Base-by-base conservation (phyloP, 306 rosid species). In the Sindora glabra region DNA sequence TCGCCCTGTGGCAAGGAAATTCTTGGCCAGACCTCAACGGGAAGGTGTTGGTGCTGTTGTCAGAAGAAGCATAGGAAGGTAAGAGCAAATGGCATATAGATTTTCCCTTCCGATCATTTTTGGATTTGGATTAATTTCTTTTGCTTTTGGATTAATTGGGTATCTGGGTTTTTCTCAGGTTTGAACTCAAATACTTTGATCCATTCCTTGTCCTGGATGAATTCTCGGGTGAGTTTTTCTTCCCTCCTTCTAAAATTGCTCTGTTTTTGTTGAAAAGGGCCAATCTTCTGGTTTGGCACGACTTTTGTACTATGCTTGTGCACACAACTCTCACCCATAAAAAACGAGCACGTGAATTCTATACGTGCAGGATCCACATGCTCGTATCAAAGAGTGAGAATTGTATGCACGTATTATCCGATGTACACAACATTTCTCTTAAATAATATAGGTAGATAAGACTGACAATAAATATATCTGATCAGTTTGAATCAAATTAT, bases 61-160 rank as follows among this genome's bases (percentile, higher is more conserved):
- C 59, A 78, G 99, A 68, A 86, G 99, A 72, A 92, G 99, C 86
- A 89, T 92, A 47, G 99, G 99, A 65, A 46, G 99, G 99, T 86
- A 72, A 48, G 55, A 27, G 10, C 17, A 17, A 10, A 40, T 45
- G 55, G 5, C 5, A 12, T 2, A 14, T n/a, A n/a, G n/a, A 6
- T 33, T 49, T 57, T 29, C 34, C 5, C 11, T 68, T 57, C 46
- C 40, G 12, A 6, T 16, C 5, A 2, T 27, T 59, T n/a, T 29
- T 13, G 63, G 29, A 22, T 40, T 66, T 64, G 45, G 25, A 33
- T 16, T 3, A 7, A 17, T 19, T 45, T 10, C 40, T 64, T 80
- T 23, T 59, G 49, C 10, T 39, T 74, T 70, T 48, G 58, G n/a
- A 37, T 58, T 77, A 34, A 76, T 60, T 56, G 49, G 62, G 37